Evolutionary conservation across 164 flowering plant genomes (phyloP), one percentile per base, ranked within the genome.

Genomic region (Annona squamosa): DNA sequence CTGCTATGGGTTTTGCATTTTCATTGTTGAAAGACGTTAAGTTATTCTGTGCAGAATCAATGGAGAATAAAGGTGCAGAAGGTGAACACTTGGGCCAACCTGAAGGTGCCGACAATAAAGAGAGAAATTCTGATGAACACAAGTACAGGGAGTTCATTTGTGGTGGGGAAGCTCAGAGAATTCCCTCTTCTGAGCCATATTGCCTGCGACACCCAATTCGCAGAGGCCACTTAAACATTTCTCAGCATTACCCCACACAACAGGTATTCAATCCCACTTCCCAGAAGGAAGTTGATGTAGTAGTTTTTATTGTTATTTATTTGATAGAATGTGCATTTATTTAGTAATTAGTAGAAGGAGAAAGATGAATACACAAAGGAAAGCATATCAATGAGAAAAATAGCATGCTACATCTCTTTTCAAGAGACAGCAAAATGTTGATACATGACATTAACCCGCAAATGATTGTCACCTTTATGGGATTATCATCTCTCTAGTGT

Each of bases 181-280:
- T 93, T 74, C 84, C 97, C 18, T 89, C 97, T 13, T 79, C 78
- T 47, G 93, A 93, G 80, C 95, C 97, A 71, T 95, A 95, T 76
- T 87, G 94, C 83, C 75, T 95, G 71, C 84, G 83, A 18, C 91
- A 88, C 63, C 99, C 99, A 19, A 88, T 95, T 76, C 94, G 99
- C 59, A 82, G 99, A 72, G 98, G 99, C 66, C 99, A 91, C 77
- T 83, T 95, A n/a, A 95, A 95, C 82, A 76, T 95, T 72, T 95
- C 99, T 71, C 90, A 82, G 72, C 80, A 89, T 80, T 95, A 95
- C 82, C 85, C 98, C 52, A 62, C 79, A 79, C 99, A 90, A 84
- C 97, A 95, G 97, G 98, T 93, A 78, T 3, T n/a, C 4, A 48
- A 3, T 44, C 12, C 52, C 47, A 41, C 57, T 56, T 13, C 70